Base-by-base conservation (phyloP, 768 basidiomycete species). In the Lentinula sp. region DNA sequence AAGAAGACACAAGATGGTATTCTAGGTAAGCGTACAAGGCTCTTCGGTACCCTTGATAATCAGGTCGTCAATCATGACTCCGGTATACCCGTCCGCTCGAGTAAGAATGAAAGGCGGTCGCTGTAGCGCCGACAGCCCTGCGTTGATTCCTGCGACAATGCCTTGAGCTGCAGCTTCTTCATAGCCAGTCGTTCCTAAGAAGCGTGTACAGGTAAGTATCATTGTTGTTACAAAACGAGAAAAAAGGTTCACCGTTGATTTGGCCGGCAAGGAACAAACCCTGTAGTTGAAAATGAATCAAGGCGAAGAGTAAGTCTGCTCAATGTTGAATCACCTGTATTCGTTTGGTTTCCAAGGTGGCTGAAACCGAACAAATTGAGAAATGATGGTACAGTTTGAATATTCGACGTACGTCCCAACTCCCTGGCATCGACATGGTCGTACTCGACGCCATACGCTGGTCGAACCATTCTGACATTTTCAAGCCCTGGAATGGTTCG, bases 131-230 rank as follows among this genome's bases (percentile, higher is more conserved):
- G 84, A 75, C 2, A 93, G 78, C 0, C 91, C 94, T 0, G 94
- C 94, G 60, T 96, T 95, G 55, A 91, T 86, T 2, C 94, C 93
- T 1, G 93, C 94, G 0, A 96, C 73, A n/a, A 85, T 76, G 8
- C 94, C 94, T 70, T 95, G 94, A 3, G 91, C 92, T 2, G 91
- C 94, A 1, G 94, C 94, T 74, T 96, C 94, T 70, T 96, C 94
- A 69, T 96, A 96, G 4, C 94, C 94, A 1, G 94, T 96, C 0
- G 94, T 96, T 10, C 90, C 89, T 85, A 56, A 35, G 1, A 49
- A n/a, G n/a, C 15, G 6, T 18, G 15, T 15, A 62, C 10, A 39
- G 49, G 13, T 39, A 15, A 15, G 48, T 45, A 18, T 52, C 7
- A 37, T 53, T 6, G 43, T 48, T 16, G 2, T 16, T 15, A 32